Evolutionary conservation across 768 basidiomycete species (phyloP), one percentile per base, ranked within the genome.

Genomic region (Lactarius indigo): DNA sequence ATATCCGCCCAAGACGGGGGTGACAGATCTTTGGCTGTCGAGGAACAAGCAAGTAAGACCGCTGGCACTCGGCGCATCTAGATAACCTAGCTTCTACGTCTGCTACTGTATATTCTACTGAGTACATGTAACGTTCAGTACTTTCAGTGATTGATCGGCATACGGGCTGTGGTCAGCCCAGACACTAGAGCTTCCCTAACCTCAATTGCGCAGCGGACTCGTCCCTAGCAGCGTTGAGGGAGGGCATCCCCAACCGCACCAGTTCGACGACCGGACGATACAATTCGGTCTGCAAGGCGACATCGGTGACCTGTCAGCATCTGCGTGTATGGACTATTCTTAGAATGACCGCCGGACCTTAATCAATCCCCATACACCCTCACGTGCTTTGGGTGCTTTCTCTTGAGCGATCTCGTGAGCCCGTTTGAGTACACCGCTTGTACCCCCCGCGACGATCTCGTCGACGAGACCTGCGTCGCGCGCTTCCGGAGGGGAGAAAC

Each of bases 401-500:
- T 77, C 73, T 30, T 83, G 80, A 4, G 86, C 92, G 28, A 92
- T 71, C 69, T 87, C 82, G 57, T 82, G 82, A 1, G 91, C 91
- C 63, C 86, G 87, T 28, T 80, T 80, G 20, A 92, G 72, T 5
- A 94, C 81, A 42, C 78, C 78, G 15, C 87, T 88, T 33, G 85
- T 85, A 33, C 78, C 77, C 0, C 86, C 86, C 23, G 80, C 79
- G 5, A 87, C 87, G 39, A 93, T 72, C 64, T 87, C 78, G 74
- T 96, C 94, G 23, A 96, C 76, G 15, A 94, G 76, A 4, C 89
- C 89, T 23, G 79, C 81, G 23, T 81, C 76, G 9, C 87, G 79
- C 2, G 91, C 88, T 73, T 96, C 93, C 7, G 77, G 64, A 2
- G 93, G 85, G 0, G 88, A 86, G 74, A 91, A 95, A 50, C 90